Base-by-base conservation (phyloP, 2,329 filamentous ascomycete species). In the Stagonosporopsis vannaccii region DNA sequence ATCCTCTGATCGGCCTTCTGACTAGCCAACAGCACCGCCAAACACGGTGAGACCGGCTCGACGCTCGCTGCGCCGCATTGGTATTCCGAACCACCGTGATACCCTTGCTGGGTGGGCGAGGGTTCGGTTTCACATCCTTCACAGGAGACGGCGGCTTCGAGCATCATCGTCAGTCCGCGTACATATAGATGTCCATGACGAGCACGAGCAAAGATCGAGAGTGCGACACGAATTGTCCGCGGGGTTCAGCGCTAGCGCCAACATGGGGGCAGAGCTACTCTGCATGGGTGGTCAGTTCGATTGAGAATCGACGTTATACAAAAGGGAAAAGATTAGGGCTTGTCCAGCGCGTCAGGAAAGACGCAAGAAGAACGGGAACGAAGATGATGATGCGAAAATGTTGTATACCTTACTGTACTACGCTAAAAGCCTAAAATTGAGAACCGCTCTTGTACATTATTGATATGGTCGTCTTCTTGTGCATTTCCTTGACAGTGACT, bases 11-110 rank as follows among this genome's bases (percentile, higher is more conserved):
- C 28, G 45, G 39, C 7, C 33, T 30, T 37, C 36, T 43, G 26
- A 48, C 52, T 54, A 46, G 35, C 44, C 51, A 36, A 32, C 39
- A 61, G 55, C 44, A 46, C 56, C 19, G 25, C 4, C 36, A n/a
- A 30, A 22, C n/a, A n/a, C 15, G 6, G 23, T 30, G 4, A 46
- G 50, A 19, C 51, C 52, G 4, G 17, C 32, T 12, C 61, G 63
- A 32, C 47, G 51, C 36, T 64, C 60, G 3, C 61, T 66, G 40
- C 42, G 57, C 40, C 43, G 49, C 41, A 51, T 59, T 19, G 63
- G 66, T 39, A 55, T 67, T 30, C 66, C 63, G 2, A 56, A 63
- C 39, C 56, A 46, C 19, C 41, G 54, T 11, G 64, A 65, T 25
- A 41, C 60, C 9, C 61, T 69, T 30, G 60, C 64, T 13, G 30